Conservation (phyloP, 2,329 filamentous ascomycete genomes). For the Trichoderma lentiforme region DNA sequence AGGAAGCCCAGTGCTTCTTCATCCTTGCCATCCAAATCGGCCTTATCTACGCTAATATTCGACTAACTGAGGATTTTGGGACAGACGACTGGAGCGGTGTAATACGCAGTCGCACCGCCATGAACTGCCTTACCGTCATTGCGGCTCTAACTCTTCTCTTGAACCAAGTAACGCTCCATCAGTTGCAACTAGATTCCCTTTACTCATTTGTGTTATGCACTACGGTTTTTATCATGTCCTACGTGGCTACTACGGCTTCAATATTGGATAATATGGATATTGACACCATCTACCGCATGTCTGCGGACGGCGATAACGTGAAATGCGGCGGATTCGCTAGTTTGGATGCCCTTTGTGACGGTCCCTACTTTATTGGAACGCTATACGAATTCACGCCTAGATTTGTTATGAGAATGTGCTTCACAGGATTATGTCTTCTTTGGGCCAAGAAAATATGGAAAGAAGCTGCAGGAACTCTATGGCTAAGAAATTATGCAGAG, state of each 20-base stretch:
- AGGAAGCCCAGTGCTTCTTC: slow-evolving; percentile 18
- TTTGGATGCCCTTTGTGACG: neutral
- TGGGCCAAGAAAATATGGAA: neutral
- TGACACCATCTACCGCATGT: neutral
- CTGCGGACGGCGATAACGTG: neutral
- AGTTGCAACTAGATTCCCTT: neutral
- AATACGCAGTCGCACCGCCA: neutral
- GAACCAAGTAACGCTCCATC: neutral
- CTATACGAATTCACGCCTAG: neutral
- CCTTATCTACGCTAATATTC: neutral
- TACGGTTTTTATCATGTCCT: neutral
- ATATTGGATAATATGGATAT: neutral
- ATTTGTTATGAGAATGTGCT: neutral
- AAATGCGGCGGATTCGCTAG: neutral
- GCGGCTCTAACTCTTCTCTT: neutral
- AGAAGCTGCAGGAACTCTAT: neutral
- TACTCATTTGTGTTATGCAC: neutral
- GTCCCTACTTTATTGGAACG: neutral
- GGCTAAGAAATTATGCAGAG: neutral
- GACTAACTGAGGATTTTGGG: neutral
- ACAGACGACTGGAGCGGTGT: neutral
- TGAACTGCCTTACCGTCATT: neutral
- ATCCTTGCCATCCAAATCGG: slow-evolving; percentile 4
- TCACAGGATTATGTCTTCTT: neutral
- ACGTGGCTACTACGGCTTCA: neutral